phyloP scores from a whole-genome alignment of 176 grass and related monocot species.

The Pharus latifolius region DNA sequence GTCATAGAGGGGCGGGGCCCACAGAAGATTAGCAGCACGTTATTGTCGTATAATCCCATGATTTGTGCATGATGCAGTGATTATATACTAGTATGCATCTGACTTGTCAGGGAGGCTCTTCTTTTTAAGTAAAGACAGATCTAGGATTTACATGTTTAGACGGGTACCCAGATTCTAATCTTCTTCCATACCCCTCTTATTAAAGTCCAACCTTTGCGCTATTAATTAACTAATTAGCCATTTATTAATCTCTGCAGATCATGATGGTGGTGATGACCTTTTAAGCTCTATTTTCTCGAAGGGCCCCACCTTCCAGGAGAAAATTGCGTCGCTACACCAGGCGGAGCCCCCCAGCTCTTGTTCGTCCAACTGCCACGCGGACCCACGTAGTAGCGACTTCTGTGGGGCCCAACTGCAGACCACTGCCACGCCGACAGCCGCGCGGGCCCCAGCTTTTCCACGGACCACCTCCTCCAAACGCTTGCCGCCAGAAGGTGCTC shows the following conservation, averaged over 20 bases:
- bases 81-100: background rate
- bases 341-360: conserved; percentile 36
- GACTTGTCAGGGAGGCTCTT: conserved; percentile 7
- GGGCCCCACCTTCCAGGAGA: conserved; percentile 10
- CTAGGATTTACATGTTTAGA: conserved; percentile 35
- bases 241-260: background rate
- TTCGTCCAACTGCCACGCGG: conserved; percentile 38
- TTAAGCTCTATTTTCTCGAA: conserved; percentile 39
- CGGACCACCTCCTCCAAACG: conserved; percentile 10
- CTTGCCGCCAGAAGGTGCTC: conserved; percentile 32
- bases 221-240: background rate
- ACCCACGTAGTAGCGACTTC: background rate
- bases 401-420: background rate
- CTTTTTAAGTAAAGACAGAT: conserved; percentile 38
- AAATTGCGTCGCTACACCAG: background rate
- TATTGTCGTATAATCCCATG: background rate
- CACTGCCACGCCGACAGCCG: background rate
- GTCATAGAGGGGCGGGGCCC: background rate
- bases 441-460: background rate
- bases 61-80: background rate
- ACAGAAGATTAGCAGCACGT: conserved; percentile 12
- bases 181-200: background rate
- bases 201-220: background rate
- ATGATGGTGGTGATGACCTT: conserved; percentile 19
- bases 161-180: conserved; percentile 32